Evolutionary conservation across 2,329 filamentous ascomycete species (phyloP), one percentile per base, ranked within the genome.

Genomic region (Alternaria novae-zelandiae): DNA sequence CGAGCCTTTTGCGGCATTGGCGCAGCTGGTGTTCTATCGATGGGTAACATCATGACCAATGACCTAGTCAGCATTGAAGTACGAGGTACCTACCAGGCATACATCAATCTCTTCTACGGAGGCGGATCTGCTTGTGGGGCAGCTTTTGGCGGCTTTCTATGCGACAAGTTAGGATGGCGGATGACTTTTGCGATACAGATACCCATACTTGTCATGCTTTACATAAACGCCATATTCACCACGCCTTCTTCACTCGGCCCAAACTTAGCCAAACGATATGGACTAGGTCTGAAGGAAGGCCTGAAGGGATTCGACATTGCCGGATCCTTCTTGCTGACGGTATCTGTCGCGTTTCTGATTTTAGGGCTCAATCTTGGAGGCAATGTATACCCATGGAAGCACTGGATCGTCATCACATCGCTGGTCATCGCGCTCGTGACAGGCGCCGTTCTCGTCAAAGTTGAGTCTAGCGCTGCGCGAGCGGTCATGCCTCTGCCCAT

Each of bases 51-150:
- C 58, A 88, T 93, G 65, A 88, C 90, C 17, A 91, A 89, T 60
- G 91, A 94, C 76, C 80, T 93, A 51, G 90, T 94, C 36, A 90
- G 90, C 1, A 91, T 94, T 67, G 87, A 91, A 81, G 89, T 83
- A 15, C 84, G 91, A n/a, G 90, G 91, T 4, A 86, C 86, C 5
- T 94, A 91, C 70, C 91, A 94, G 76, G 89, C 89, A 13, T 88
- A 90, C 68, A 86, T 91, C 71, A 79, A 92, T 74, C 82, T 91
- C 49, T 83, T 86, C 53, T 91, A 86, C 69, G 90, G 90, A 3
- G 73, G 81, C 10, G 82, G 80, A 6, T 75, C 76, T 21, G 78
- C 78, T 7, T 80, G 88, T 3, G 91, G 91, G 3, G 90, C 90
- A 2, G 90, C 90, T 0, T 83, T 91, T 7, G 91, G 91, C 13